Conservation (phyloP, 163 green algal genomes). For the Scenedesmus sp. region DNA sequence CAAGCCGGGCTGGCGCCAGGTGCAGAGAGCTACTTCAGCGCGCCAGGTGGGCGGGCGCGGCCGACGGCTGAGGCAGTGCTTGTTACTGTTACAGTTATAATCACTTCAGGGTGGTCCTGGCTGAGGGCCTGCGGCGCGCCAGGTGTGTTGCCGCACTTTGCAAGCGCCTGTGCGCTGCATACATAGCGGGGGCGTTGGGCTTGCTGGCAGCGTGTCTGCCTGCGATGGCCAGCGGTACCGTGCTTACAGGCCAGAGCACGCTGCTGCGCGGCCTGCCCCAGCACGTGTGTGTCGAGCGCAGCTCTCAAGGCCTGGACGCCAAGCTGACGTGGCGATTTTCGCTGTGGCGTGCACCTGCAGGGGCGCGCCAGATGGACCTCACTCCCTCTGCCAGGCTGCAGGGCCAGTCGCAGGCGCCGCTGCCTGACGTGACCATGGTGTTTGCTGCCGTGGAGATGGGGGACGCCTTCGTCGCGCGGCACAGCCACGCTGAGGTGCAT, state of each 20-base stretch:
- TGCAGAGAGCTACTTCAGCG: constrained; percentile 14
- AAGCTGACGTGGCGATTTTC: too few species aligned
- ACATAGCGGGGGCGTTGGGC: too few species aligned
- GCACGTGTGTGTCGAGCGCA: too few species aligned
- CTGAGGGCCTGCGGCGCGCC: too few species aligned
- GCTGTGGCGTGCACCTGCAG: neutral
- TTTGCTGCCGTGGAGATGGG: neutral
- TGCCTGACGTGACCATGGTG: constrained; percentile 29
- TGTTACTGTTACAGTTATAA: too few species aligned
- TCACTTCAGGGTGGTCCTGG: too few species aligned
- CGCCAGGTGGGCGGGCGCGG: neutral
- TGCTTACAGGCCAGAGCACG: too few species aligned
- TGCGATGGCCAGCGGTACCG: neutral
- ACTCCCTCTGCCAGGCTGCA: neutral
- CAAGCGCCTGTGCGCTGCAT: too few species aligned
- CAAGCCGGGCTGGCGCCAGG: neutral
- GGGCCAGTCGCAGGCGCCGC: neutral
- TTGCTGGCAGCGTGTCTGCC: neutral
- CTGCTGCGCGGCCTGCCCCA: too few species aligned
- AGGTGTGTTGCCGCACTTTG: too few species aligned
- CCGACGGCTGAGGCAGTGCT: too few species aligned
- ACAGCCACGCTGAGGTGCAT: constrained; percentile 16
- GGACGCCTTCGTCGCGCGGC: neutral
- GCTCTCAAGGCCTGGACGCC: too few species aligned
- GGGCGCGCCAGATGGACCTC: neutral